Evolutionary conservation across 2,329 filamentous ascomycete species (phyloP), one percentile per base, ranked within the genome.

Genomic region (Botrytis byssoidea): DNA sequence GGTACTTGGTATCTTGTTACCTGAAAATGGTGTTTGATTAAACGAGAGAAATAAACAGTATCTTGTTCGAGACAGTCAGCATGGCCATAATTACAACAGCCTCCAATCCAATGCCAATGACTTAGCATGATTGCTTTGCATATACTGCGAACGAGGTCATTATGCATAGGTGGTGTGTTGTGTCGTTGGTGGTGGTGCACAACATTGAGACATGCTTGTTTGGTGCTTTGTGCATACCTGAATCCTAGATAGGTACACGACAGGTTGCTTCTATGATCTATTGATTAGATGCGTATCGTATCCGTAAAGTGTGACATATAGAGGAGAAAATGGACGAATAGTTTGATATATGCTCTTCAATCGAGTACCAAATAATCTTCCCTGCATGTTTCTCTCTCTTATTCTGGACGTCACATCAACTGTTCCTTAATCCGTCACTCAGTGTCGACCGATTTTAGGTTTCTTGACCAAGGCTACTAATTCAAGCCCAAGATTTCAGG

Each of bases 201-300:
- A 51, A 37, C 42, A 51, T 51, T 42, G 46, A 67, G 35, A 57
- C 25, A 42, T 57, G 66, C 48, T 42, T 18, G 48, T 32, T 32
- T 57, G 35, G 42, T 46, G 25, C 32, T 55, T 64, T 10, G 8
- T 57, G 51, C 37, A 59, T 55, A 25, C 3, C 37, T 40, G 14
- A 9, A 55, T 57, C 12, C 37, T n/a, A 40, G 40, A 32, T 65
- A n/a, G 60, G n/a, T 65, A 35, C 70, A 72, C 48, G 35, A 44
- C 61, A 67, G 37, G 46, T 67, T 67, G n/a, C 20, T 67, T 72
- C 65, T 63, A n/a, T 25, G 44, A 46, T 57, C 59, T 72, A 72
- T 72, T 72, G 70, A 67, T 55, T 72, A 25, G 57, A 14, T 71
- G 69, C 69, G 25, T 71, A 40, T 51, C 20, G 22, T 35, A 14